Conservation (phyloP, 1,284 basidiomycete genomes). For the Moniliophthora roreri region DNA sequence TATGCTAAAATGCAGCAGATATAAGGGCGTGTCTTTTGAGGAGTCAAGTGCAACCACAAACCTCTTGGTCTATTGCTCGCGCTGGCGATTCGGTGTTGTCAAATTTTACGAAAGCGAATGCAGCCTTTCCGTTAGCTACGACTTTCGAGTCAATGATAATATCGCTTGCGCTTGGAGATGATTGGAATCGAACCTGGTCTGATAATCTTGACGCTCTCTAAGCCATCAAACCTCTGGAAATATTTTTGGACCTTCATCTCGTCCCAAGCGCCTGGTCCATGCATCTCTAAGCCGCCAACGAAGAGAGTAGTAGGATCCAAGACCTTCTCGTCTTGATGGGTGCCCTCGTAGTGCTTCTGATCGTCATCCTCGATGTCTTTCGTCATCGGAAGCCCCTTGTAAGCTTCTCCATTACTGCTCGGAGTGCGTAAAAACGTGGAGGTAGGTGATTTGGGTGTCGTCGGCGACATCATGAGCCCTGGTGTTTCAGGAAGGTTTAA, state of each 20-base stretch:
- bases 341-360: constrained; percentile 14
- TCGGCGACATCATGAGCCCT: constrained; percentile 44
- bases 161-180: neutral
- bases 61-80: constrained; percentile 64
- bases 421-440: constrained; percentile 47
- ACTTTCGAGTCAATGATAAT: constrained; percentile 8
- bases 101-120: constrained; percentile 76
- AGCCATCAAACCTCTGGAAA: constrained; percentile 62
- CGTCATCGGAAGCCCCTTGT: constrained; percentile 27
- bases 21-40: neutral
- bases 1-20: constrained; percentile 48
- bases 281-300: constrained; percentile 70
- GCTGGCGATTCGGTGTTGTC: constrained; percentile 56
- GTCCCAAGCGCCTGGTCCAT: constrained; percentile 63
- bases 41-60: constrained; percentile 24
- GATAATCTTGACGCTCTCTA: constrained; percentile 63
- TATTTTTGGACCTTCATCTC: constrained; percentile 56
- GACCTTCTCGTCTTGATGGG: constrained; percentile 29
- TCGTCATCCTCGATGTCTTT: constrained; percentile 24
- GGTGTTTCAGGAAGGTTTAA: constrained; percentile 45
- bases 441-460: constrained; percentile 49
- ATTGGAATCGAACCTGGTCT: constrained; percentile 54
- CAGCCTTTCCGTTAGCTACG: constrained; percentile 57
- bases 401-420: constrained; percentile 32
- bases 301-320: constrained; percentile 70